Evolutionary conservation across 495 filamentous ascomycete genomes (phyloP).

Genomic region (Penicillium egyptiacum): DNA sequence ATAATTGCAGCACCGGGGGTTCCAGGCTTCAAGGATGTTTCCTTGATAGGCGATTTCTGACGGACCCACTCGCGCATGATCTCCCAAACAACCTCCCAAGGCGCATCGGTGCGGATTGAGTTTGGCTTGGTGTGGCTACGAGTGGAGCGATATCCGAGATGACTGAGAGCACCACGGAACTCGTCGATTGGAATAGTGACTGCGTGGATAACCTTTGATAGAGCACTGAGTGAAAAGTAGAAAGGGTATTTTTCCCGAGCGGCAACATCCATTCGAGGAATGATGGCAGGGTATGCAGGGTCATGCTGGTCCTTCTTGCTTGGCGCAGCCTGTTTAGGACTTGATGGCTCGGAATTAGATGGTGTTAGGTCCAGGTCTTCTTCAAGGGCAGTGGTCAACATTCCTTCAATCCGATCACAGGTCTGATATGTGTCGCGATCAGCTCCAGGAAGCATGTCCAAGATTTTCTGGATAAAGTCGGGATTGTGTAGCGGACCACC

Average conservation of each 20-base stretch:
- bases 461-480: conserved; percentile 72
- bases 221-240: conserved; percentile 71
- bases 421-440: conserved; percentile 72
- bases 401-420: conserved; percentile 76
- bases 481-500: conserved; percentile 83
- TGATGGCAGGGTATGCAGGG: conserved; percentile 33
- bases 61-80: conserved; percentile 88
- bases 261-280: conserved; percentile 51
- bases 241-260: conserved; percentile 73
- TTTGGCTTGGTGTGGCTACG: conserved; percentile 85
- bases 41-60: conserved; percentile 72
- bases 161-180: conserved; percentile 74
- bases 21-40: conserved; percentile 61
- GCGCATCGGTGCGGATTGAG: conserved; percentile 87
- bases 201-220: conserved; percentile 75
- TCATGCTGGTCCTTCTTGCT: conserved; percentile 9
- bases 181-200: conserved; percentile 67
- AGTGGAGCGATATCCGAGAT: conserved; percentile 76
- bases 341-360: conserved; percentile 5
- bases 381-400: conserved; percentile 84
- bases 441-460: conserved; percentile 63
- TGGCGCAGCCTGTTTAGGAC: neutral
- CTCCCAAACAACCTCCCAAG: conserved; percentile 87
- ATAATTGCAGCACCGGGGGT: conserved; percentile 70
- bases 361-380: conserved; percentile 53